Evolutionary conservation across 805 yeast species (phyloP).

Genomic region (Pichia cabralensis): DNA sequence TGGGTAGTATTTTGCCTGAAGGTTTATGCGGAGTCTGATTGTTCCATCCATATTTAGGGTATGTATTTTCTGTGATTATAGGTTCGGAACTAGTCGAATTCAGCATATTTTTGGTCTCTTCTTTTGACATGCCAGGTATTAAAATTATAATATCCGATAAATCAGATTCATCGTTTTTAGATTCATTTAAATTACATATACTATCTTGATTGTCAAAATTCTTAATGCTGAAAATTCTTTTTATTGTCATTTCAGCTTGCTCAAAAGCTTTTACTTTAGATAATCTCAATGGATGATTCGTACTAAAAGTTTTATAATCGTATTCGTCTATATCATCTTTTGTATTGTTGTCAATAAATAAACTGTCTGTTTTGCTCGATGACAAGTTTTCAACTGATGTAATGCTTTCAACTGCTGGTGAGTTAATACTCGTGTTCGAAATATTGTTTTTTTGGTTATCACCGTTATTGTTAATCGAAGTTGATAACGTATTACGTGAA

Average conservation of each 20-base stretch:
- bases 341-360: constrained; percentile 17
- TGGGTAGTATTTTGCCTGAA: too few relatives aligned
- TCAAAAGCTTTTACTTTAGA: constrained; percentile 29
- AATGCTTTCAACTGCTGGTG: constrained; percentile 4
- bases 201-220: too few relatives aligned
- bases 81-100: too few relatives aligned
- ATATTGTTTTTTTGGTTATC: background rate
- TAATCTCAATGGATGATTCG: constrained; percentile 24
- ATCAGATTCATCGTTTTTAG: too few relatives aligned
- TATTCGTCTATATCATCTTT: constrained; percentile 23
- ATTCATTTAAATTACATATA: too few relatives aligned
- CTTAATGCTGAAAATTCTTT: constrained; percentile 14
- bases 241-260: constrained; percentile 27
- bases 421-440: background rate
- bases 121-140: constrained; percentile 16
- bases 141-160: constrained; percentile 14
- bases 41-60: too few relatives aligned
- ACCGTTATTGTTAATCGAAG: too few relatives aligned
- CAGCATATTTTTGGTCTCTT: constrained; percentile 12
- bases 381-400: constrained; percentile 4
- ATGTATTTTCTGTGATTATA: too few relatives aligned
- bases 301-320: constrained; percentile 27
- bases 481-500: too few relatives aligned
- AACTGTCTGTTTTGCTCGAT: constrained; percentile 15
- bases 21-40: too few relatives aligned